Conservation (phyloP, 2,329 filamentous ascomycete species). For the Hymenoscyphus fraxineus region DNA sequence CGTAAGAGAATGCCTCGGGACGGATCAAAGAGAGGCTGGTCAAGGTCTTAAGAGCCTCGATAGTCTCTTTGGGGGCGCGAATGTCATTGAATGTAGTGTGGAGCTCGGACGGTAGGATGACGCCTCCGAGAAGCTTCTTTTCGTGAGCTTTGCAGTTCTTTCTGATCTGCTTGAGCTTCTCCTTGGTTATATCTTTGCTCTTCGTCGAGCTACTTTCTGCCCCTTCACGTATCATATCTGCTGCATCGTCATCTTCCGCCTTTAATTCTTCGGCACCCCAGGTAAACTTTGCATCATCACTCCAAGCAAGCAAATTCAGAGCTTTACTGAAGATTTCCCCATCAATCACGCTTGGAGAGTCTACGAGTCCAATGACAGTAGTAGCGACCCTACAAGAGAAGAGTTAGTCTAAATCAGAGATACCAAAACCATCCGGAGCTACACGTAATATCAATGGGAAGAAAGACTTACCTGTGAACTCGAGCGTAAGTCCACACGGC, state of each 20-base stretch:
- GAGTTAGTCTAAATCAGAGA: not conserved
- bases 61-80: constrained; percentile 75
- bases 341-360: constrained; percentile 30
- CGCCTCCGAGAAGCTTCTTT: constrained; percentile 74
- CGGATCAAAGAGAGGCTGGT: constrained; percentile 83
- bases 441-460: not conserved
- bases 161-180: constrained; percentile 46
- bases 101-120: constrained; percentile 78
- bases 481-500: constrained; percentile 56
- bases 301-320: constrained; percentile 41
- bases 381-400: constrained; percentile 44
- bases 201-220: constrained; percentile 33
- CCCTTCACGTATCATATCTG: constrained; percentile 26
- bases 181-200: constrained; percentile 36
- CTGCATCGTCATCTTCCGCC: constrained; percentile 36
- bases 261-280: constrained; percentile 42
- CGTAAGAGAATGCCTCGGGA: constrained; percentile 94
- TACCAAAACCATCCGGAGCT: not conserved
- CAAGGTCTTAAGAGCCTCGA: constrained; percentile 81
- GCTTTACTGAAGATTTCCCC: constrained; percentile 37
- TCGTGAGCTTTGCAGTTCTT: constrained; percentile 71
- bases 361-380: constrained; percentile 44
- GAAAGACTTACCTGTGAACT: constrained; percentile 42
- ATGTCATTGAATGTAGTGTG: constrained; percentile 85
- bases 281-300: constrained; percentile 44